Evolutionary conservation across 2,329 filamentous ascomycete species (phyloP).

Genomic region (Pseudocercospora fijiensis): DNA sequence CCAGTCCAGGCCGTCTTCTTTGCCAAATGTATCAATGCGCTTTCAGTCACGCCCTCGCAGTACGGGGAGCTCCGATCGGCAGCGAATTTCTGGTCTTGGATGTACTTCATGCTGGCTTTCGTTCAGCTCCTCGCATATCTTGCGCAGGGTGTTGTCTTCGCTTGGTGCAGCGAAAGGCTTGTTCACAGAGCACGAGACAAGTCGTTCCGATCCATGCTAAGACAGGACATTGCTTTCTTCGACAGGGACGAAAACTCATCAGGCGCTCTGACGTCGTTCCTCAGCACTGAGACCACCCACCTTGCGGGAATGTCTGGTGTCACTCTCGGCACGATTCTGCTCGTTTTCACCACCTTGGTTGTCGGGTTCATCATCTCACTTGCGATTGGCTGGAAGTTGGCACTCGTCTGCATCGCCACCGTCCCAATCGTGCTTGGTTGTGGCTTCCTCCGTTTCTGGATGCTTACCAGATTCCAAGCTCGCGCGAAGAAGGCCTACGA

Average conservation of each 20-base stretch:
- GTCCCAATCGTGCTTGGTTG: constrained; percentile 76
- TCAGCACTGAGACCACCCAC: constrained; percentile 86
- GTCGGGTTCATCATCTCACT: constrained; percentile 68
- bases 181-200: constrained; percentile 78
- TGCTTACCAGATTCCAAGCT: constrained; percentile 74
- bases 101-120: constrained; percentile 82
- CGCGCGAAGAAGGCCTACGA: constrained; percentile 79
- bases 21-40: constrained; percentile 76
- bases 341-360: constrained; percentile 75
- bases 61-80: constrained; percentile 63
- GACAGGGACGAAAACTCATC: constrained; percentile 86
- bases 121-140: constrained; percentile 69
- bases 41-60: constrained; percentile 58
- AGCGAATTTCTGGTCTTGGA: constrained; percentile 80
- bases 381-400: constrained; percentile 83
- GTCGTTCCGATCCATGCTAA: constrained; percentile 82
- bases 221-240: constrained; percentile 91
- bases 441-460: constrained; percentile 85
- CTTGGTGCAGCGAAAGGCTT: constrained; percentile 80
- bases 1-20: constrained; percentile 79
- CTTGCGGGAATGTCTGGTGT: constrained; percentile 83
- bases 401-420: constrained; percentile 75
- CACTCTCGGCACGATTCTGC: constrained; percentile 81
- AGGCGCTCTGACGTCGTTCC: constrained; percentile 81
- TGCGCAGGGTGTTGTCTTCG: constrained; percentile 71